Conservation (phyloP, 805 yeast species). For the Candida xyloterini region DNA sequence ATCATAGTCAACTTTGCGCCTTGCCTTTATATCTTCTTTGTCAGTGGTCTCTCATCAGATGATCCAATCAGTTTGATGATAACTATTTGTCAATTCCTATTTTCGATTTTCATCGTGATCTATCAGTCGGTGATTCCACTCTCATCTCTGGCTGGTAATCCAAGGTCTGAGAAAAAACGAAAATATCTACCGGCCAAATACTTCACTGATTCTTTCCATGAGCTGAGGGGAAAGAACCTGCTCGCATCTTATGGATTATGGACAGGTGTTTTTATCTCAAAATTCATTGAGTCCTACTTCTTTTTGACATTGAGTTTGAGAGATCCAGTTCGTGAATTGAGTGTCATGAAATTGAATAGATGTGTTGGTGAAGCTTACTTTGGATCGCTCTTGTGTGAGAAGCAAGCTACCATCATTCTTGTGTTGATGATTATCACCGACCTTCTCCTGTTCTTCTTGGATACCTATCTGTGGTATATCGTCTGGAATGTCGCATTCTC, state of each 20-base stretch:
- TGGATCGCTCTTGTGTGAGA: slow-evolving; percentile 50
- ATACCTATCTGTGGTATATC: slow-evolving; percentile 84
- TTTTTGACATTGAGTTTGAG: slow-evolving; percentile 68
- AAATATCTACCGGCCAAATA: slow-evolving; percentile 48
- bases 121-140: slow-evolving; percentile 65
- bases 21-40: slow-evolving; percentile 45
- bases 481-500: slow-evolving; percentile 76
- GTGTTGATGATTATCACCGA: slow-evolving; percentile 56
- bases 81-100: slow-evolving; percentile 51
- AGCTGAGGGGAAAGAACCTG: slow-evolving; percentile 49
- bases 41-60: slow-evolving; percentile 34
- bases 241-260: slow-evolving; percentile 69
- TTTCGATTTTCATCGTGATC: slow-evolving; percentile 51
- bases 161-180: slow-evolving; percentile 35
- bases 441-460: slow-evolving; percentile 67
- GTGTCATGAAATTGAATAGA: slow-evolving; percentile 48
- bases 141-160: slow-evolving; percentile 48
- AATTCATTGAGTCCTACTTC: slow-evolving; percentile 74
- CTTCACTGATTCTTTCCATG: slow-evolving; percentile 60
- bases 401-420: slow-evolving; percentile 57
- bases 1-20: slow-evolving; percentile 51
- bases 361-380: slow-evolving; percentile 63
- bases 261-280: slow-evolving; percentile 63
- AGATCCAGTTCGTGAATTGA: slow-evolving; percentile 71
- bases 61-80: slow-evolving; percentile 39